phyloP scores from a whole-genome alignment of 2,329 filamentous ascomycete genomes.

The Cryphonectria japonica region DNA sequence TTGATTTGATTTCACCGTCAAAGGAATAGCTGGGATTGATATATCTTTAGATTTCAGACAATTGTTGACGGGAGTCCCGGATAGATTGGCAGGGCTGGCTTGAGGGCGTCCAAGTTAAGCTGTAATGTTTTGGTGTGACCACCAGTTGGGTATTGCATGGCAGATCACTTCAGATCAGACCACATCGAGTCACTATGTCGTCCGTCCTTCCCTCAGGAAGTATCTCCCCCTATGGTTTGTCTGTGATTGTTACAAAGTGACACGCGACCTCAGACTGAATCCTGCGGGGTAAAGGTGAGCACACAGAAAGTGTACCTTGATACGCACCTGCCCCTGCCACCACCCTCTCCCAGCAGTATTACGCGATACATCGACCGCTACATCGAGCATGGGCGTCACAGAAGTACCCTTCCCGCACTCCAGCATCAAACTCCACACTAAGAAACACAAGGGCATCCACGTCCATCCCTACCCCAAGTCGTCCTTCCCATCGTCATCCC shows the following conservation, averaged over 20 bases:
- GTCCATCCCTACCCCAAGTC: neutral
- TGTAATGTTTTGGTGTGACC: neutral
- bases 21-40: neutral
- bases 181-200: neutral
- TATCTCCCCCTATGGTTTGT: neutral
- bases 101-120: neutral
- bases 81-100: neutral
- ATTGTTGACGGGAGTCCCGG: neutral
- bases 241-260: neutral
- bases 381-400: neutral
- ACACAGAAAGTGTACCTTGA: neutral
- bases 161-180: neutral
- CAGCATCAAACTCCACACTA: neutral
- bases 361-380: neutral
- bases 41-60: neutral
- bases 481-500: slow-evolving; percentile 10
- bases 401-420: neutral
- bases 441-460: too few relatives aligned
- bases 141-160: neutral
- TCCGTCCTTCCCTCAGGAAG: too few relatives aligned
- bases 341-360: neutral
- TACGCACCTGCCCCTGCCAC: neutral
- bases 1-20: neutral
- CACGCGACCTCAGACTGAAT: neutral
- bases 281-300: neutral